Percentiles rank a stretch among this genome's conserved stretches.
Conservation (phyloP, 2,329 filamentous ascomycete genomes). For the Pyrenochaeta sp. region DNA sequence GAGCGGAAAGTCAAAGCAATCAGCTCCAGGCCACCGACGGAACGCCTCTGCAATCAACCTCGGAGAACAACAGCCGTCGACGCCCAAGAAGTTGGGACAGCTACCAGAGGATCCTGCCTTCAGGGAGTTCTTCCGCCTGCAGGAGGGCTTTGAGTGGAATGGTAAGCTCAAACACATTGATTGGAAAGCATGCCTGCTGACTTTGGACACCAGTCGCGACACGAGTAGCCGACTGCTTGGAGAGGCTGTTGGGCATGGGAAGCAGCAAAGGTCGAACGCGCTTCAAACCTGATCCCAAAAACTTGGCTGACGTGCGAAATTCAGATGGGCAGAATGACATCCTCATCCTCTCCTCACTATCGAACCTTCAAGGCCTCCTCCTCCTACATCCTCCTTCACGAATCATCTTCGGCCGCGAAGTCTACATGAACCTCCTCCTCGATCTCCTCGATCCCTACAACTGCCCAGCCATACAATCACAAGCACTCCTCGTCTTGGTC, state of each 20-base stretch:
- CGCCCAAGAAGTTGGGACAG: conserved; percentile 65
- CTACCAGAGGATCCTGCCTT: conserved; percentile 86
- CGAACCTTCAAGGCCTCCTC: conserved; percentile 86
- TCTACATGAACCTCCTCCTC: conserved; percentile 95
- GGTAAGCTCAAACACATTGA: conserved; percentile 51
- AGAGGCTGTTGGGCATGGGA: conserved; percentile 81
- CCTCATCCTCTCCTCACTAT: conserved; percentile 85
- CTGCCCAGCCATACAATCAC: conserved; percentile 88
- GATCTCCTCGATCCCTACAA: conserved; percentile 91
- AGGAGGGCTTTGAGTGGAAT: conserved; percentile 98
- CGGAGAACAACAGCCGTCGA: conserved; percentile 36
- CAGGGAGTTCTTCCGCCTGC: conserved; percentile 92
- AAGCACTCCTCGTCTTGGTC: conserved; percentile 88
- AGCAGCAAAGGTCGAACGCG: conserved; percentile 57
- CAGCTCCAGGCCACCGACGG: conserved; percentile 43
- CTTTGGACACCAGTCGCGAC: conserved; percentile 68
- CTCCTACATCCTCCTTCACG: conserved; percentile 91
- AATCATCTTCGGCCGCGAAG: conserved; percentile 83
- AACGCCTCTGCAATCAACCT: conserved; percentile 48
- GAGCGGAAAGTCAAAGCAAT: conserved; percentile 40
- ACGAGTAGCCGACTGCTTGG: conserved; percentile 83
- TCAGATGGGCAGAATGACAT: conserved; percentile 83
- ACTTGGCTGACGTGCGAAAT: too few species aligned
- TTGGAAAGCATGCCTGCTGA: background rate
- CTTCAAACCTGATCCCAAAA: too few species aligned